Evolutionary conservation across 148 eudicot species (phyloP), one percentile per base, ranked within the genome.

Genomic region (Gaultheria prostrata): DNA sequence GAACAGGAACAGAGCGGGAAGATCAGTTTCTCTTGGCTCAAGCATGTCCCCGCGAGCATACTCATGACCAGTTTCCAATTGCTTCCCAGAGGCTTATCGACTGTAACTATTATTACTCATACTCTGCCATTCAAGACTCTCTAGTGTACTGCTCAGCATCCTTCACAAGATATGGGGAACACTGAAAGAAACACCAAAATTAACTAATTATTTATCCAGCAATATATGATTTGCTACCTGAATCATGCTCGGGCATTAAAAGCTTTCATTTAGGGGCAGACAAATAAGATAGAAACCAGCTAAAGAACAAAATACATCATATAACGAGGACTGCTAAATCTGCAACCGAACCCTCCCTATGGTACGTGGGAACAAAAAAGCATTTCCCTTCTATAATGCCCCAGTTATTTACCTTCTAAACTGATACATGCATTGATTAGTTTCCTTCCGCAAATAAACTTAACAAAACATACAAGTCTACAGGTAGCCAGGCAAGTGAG

Each of bases 31-130:
- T 90, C 95, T 94, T 91, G 97, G 97, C 92, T 92, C 89, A 82
- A 95, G 98, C 98, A 95, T 95, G 92, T 91, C 95, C 95, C 85
- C 90, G 87, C 92, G 90, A 88, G 87, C 91, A 89, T 51, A 94
- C 90, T 94, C 98, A 95, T 94, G 90, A 83, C 98, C 94, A 92
- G 87, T 56, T 81, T 65, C 79, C 84, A 33, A 87, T 82, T 33
- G 49, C 65, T 87, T 81, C 54, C 75, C 78, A 80, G 82, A 21
- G 28, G 43, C 86, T 73, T 79, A 85, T 78, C 86, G 79, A 76
- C 88, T 83, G 48, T 54, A 88, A 73, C 85, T 82, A 87, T 51
- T 3, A 32, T 50, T 20, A 51, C 57, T 53, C 10, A 72, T 82
- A 49, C 67, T 35, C 65, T 18, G 53, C 65, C 65, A 69, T 70